These are phyloP conservation scores for Nannizziopsis arthrosporioides DNA, from an alignment of 2,329 filamentous ascomycete species.

Conservation along the genomic window DNA sequence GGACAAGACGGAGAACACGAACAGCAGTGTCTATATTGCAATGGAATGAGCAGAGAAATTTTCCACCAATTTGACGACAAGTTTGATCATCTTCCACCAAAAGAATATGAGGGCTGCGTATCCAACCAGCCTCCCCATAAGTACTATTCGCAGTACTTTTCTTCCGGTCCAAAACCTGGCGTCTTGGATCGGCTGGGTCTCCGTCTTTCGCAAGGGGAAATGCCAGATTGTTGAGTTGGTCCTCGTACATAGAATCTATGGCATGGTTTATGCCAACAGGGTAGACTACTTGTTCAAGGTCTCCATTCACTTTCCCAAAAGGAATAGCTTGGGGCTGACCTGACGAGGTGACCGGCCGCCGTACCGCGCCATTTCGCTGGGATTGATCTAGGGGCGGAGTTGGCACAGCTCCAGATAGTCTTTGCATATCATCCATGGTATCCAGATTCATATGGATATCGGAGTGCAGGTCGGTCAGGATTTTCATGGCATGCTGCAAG, in stretches of 20 bases:
- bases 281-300: constrained; percentile 67
- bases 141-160: constrained; percentile 45
- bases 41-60: constrained; percentile 54
- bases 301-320: constrained; percentile 40
- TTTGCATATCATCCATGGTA: constrained; percentile 50
- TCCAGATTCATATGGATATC: constrained; percentile 53
- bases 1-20: constrained; percentile 25
- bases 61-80: constrained; percentile 54
- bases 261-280: constrained; percentile 82
- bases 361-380: constrained; percentile 24
- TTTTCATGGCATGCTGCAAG: constrained; percentile 55
- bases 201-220: constrained; percentile 61
- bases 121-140: constrained; percentile 53
- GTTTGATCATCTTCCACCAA: constrained; percentile 74
- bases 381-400: constrained; percentile 46
- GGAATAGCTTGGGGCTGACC: constrained; percentile 42
- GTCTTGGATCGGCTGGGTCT: constrained; percentile 39
- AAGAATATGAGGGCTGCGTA: constrained; percentile 62
- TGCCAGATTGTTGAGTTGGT: constrained; percentile 88
- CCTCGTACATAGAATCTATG: constrained; percentile 87
- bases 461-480: constrained; percentile 53
- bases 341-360: constrained; percentile 33
- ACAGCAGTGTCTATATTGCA: constrained; percentile 53
- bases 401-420: constrained; percentile 44
- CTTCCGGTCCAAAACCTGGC: constrained; percentile 40